Evolutionary conservation across 176 grass and related monocot genomes (phyloP).

Genomic region (Oryza australiensis): DNA sequence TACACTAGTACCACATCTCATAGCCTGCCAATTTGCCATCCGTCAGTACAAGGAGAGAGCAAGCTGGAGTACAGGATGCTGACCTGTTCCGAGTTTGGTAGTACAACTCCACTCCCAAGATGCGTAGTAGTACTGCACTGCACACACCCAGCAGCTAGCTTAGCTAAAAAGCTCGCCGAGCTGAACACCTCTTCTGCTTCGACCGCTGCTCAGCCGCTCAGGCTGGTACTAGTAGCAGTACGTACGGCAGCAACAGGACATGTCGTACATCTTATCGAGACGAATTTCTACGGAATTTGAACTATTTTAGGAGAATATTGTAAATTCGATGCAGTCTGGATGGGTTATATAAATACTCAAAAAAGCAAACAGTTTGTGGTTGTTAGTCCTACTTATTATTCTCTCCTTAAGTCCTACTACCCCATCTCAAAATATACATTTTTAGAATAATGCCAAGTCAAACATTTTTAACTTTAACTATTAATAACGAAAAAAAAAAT

Average conservation of each 20-base stretch:
- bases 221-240: background rate
- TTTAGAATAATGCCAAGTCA: too few species aligned
- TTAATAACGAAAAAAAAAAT: too few species aligned
- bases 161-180: background rate
- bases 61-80: slow-evolving; percentile 25
- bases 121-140: too few species aligned
- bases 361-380: background rate
- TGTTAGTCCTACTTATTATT: too few species aligned
- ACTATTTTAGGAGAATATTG: background rate
- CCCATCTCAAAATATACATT: too few species aligned
- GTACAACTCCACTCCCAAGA: slow-evolving; percentile 27
- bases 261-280: background rate
- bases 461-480: too few species aligned
- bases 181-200: background rate
- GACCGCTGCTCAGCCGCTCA: background rate
- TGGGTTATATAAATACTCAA: background rate
- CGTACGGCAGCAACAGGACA: background rate
- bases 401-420: too few species aligned
- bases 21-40: background rate
- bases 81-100: background rate
- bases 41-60: slow-evolving; percentile 13
- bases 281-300: background rate
- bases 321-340: too few species aligned
- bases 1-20: slow-evolving; percentile 27
- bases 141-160: background rate